Evolutionary conservation across 208 protist genomes (phyloP).

Genomic region (Trypanosoma theileri): DNA sequence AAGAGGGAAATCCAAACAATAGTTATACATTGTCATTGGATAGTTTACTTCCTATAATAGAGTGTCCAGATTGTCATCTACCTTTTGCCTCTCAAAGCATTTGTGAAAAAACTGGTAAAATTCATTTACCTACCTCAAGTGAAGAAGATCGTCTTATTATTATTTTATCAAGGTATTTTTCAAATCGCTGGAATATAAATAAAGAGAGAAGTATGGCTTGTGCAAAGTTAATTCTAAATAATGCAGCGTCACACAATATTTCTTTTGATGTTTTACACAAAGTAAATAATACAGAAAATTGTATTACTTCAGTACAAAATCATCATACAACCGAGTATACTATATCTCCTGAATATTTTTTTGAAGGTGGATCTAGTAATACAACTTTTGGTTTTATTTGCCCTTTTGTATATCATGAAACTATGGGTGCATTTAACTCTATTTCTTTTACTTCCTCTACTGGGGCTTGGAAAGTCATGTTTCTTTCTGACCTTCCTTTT

Average conservation of each 20-base stretch:
- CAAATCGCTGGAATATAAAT: conserved; percentile 10
- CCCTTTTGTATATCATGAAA: conserved; percentile 56
- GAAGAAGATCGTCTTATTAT: conserved; percentile 28
- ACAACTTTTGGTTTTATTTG: conserved; percentile 31
- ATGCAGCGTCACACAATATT: conserved; percentile 1
- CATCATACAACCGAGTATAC: conserved; percentile 9
- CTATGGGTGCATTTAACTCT: conserved; percentile 47
- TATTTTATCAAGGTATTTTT: conserved; percentile 25
- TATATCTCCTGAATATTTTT: conserved; percentile 37
- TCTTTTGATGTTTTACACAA: conserved; percentile 5
- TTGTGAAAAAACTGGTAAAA: conserved; percentile 15
- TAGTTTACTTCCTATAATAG: conserved; percentile 28
- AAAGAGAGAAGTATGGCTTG: not conserved
- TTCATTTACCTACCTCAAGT: conserved; percentile 18
- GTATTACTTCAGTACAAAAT: not conserved
- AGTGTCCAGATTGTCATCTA: conserved; percentile 19
- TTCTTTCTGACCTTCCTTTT: conserved; percentile 45
- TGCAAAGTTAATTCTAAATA: conserved; percentile 12
- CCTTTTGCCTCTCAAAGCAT: conserved; percentile 20
- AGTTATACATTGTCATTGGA: conserved; percentile 5
- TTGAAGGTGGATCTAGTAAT: conserved; percentile 30
- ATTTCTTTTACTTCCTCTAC: conserved; percentile 34
- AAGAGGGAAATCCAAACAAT: not conserved
- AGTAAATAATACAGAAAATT: not conserved
- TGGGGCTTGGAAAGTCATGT: conserved; percentile 36